Percentiles rank a stretch among this genome's conserved stretches.
phyloP scores from a whole-genome alignment of 257 asterid species.

The Salvia miltiorrhiza region DNA sequence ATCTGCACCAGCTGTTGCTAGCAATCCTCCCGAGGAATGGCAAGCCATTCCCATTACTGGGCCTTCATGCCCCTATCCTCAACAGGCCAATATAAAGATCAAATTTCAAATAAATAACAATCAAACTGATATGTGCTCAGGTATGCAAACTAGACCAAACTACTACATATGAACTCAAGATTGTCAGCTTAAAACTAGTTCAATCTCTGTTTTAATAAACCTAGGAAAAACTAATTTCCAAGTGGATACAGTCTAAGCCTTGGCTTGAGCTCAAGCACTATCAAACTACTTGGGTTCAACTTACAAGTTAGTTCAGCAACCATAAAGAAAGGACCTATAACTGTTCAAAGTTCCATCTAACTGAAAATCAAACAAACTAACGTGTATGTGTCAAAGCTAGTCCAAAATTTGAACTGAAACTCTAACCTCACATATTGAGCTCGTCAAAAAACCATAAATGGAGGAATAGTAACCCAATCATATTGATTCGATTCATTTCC shows the following conservation, averaged over 20 bases:
- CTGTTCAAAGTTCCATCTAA: too few species aligned
- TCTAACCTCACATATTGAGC: too few species aligned
- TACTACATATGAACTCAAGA: neutral
- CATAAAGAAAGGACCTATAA: too few species aligned
- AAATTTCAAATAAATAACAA: neutral
- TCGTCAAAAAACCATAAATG: neutral
- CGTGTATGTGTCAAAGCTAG: neutral
- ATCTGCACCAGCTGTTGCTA: conserved; percentile 98
- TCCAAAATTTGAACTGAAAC: too few species aligned
- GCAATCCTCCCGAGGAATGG: conserved; percentile 91
- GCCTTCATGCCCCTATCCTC: conserved; percentile 87
- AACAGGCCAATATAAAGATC: neutral
- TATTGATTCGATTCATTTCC: neutral
- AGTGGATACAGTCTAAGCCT: neutral
- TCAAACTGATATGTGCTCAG: neutral
- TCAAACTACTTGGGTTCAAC: too few species aligned
- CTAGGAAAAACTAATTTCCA: too few species aligned
- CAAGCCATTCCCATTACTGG: conserved; percentile 92
- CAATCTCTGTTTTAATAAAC: too few species aligned
- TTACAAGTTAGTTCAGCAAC: too few species aligned
- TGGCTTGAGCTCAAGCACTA: neutral
- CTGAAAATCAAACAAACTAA: neutral
- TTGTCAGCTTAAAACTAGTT: neutral
- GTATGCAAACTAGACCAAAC: neutral
- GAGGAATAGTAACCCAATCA: neutral